Base-by-base conservation (phyloP, 176 grass and related monocot genomes). In the Pontederia crassipes region DNA sequence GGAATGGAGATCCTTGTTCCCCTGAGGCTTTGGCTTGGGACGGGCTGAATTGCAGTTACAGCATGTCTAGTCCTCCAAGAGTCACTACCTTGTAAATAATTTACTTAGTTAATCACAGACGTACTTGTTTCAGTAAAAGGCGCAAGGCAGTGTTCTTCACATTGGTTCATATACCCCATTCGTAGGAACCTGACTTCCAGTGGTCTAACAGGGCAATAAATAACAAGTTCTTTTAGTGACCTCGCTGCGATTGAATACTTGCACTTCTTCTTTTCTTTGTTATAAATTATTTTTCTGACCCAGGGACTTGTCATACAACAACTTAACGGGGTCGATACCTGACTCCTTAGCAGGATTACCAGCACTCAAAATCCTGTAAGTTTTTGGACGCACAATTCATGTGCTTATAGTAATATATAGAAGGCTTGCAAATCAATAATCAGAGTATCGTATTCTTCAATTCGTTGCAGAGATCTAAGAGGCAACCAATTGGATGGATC, bases 241-340 rank as follows among this genome's bases (percentile, higher is more conserved):
- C 52, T 79, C 32, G 71, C 47, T 17, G 54, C 68, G 46, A 52
- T 79, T 4, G 14, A 60, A 7, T 72, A 70, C 49, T 66, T 79
- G 76, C 72, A 62, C 51, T 24, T 45, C 3, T 40, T 40, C 52
- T n/a, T 14, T 72, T 12, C 12, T n/a, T 15, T 11, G 0, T 7
- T n/a, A 2, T 70, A 24, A 2, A 10, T 75, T 75, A 9, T 12
- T 6, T 6, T 17, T 35, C 49, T 78, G 1, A 24, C 1, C 54
- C 55, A 87, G 79, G 75, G 84, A 87, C 75, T 72, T 87, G 45
- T 82, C 84, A 61, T 48, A 72, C 46, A 87, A 87, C 28, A 67
- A 15, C 56, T 87, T 87, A 45, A 72, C 70, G 46, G 84, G 75
- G 12, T 45, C 62, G 13, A 79, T 87, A 72, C 79, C 79, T 49